phyloP scores from a whole-genome alignment of 768 basidiomycete genomes.

The Xanthoconium purpureum region DNA sequence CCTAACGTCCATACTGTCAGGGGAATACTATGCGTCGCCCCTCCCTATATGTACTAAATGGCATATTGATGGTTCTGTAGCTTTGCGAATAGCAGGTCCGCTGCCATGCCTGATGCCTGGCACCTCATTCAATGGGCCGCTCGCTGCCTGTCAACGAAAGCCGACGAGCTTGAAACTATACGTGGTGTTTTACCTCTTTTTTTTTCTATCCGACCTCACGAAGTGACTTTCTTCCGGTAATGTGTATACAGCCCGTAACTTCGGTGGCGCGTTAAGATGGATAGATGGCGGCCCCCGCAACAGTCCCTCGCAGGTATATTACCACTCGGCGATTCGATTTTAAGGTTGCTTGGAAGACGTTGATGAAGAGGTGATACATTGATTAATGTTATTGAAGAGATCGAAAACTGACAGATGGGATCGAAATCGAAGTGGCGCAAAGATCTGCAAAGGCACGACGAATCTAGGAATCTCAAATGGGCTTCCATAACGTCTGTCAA shows the following conservation, averaged over 20 bases:
- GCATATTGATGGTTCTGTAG: conserved; percentile 24
- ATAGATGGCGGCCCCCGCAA: conserved; percentile 1
- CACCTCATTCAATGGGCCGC: conserved; percentile 5
- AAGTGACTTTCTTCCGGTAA: conserved; percentile 14
- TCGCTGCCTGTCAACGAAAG: conserved; percentile 11
- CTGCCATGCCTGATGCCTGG: conserved; percentile 10
- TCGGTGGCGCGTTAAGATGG: conserved; percentile 13
- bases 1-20: conserved; percentile 15
- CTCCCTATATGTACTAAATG: conserved; percentile 25
- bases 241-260: conserved; percentile 17
- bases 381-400: conserved; percentile 18
- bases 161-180: conserved; percentile 17
- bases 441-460: conserved; percentile 22
- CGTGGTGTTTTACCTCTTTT: conserved; percentile 24
- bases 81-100: conserved; percentile 27
- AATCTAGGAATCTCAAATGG: conserved; percentile 16
- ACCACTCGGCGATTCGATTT: conserved; percentile 13
- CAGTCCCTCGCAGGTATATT: neutral
- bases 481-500: conserved; percentile 22
- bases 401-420: conserved; percentile 13
- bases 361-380: conserved; percentile 15
- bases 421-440: conserved; percentile 17
- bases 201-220: conserved; percentile 20
- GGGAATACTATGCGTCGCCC: conserved; percentile 13
- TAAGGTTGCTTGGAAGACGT: conserved; percentile 16